These are phyloP conservation scores for Rhizophora mangle DNA, from an alignment of 345 rosid genomes.

Conservation along the genomic window DNA sequence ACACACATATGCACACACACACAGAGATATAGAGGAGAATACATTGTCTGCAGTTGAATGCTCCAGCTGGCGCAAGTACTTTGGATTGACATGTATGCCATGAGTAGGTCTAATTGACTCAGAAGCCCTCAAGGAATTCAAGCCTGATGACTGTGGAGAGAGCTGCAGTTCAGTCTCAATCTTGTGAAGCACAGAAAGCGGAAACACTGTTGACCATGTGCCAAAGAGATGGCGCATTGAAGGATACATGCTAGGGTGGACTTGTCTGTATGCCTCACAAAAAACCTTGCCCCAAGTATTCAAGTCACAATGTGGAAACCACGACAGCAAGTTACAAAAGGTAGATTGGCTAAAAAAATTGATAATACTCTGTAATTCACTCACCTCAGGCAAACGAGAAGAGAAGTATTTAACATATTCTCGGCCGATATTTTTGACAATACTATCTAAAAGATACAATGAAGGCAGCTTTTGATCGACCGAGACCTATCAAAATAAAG, in stretches of 20 bases:
- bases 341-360: not conserved
- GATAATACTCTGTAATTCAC: conserved; percentile 16
- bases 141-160: conserved; percentile 46
- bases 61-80: conserved; percentile 80
- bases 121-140: conserved; percentile 50
- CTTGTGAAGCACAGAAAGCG: conserved; percentile 59
- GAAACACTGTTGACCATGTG: conserved; percentile 91
- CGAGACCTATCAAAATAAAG: conserved; percentile 57
- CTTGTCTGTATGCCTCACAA: conserved; percentile 74
- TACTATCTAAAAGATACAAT: conserved; percentile 89
- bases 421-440: conserved; percentile 86
- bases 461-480: conserved; percentile 90
- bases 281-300: conserved; percentile 55
- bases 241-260: conserved; percentile 58
- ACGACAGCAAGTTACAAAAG: not conserved
- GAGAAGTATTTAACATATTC: conserved; percentile 79
- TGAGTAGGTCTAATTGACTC: conserved; percentile 74
- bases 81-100: conserved; percentile 98
- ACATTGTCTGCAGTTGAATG: conserved; percentile 64
- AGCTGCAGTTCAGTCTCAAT: conserved; percentile 69
- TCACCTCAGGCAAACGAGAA: conserved; percentile 90
- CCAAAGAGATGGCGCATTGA: conserved; percentile 95
- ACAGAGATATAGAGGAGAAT: conserved; percentile 34
- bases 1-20: not conserved
- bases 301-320: not conserved